phyloP scores from a whole-genome alignment of 2,329 filamentous ascomycete species.

The Aureobasidium melanogenum region DNA sequence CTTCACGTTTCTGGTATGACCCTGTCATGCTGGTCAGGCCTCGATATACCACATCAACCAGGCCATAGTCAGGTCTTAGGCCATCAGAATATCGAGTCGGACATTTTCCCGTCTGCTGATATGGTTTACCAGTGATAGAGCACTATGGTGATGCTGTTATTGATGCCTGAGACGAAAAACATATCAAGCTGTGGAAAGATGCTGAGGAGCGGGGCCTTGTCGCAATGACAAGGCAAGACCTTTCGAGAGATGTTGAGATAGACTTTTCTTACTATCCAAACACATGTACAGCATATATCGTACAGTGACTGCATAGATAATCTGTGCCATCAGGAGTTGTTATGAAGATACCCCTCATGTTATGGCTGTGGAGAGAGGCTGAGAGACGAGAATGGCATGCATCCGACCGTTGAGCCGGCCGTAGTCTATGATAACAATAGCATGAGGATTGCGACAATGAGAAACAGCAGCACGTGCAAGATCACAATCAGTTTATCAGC shows the following conservation, averaged over 20 bases:
- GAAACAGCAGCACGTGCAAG: not conserved
- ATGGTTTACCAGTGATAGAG: too few species aligned
- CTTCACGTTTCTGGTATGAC: not conserved
- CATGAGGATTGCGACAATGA: not conserved
- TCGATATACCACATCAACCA: not conserved
- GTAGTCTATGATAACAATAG: slow-evolving; percentile 1
- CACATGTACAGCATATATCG: not conserved
- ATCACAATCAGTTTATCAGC: not conserved
- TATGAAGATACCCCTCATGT: not conserved
- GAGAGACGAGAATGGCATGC: not conserved
- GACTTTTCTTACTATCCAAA: not conserved
- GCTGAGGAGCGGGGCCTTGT: too few species aligned
- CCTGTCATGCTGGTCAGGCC: not conserved
- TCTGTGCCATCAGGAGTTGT: not conserved
- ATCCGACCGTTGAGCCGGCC: slow-evolving; percentile 6
- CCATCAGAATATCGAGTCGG: not conserved
- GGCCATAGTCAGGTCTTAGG: too few species aligned
- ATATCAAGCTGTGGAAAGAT: too few species aligned
- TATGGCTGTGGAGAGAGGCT: not conserved
- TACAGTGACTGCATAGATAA: not conserved
- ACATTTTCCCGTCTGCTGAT: not conserved
- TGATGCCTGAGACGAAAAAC: too few species aligned
- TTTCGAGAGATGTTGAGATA: not conserved
- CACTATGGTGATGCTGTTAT: too few species aligned
- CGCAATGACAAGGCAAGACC: too few species aligned